These are phyloP conservation scores for Umbilicus rupestris DNA, from an alignment of 164 flowering plant species.

Conservation along the genomic window DNA sequence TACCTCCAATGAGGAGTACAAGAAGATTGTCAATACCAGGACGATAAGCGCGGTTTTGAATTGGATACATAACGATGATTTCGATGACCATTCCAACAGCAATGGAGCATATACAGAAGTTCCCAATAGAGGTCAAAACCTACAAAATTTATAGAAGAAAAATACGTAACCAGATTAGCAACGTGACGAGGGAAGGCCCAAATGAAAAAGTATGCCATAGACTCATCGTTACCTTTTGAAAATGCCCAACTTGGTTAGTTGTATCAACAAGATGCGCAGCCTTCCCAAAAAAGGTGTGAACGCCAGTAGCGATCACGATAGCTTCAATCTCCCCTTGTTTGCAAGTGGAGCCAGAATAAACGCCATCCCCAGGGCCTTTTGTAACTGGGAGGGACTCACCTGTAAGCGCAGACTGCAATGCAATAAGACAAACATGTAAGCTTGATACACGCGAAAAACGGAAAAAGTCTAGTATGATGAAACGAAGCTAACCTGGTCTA, in stretches of 20 bases:
- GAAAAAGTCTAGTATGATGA: not conserved
- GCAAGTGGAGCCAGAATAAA: constrained; percentile 82
- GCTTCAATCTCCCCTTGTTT: constrained; percentile 86
- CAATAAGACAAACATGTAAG: constrained; percentile 4
- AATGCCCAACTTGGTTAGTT: constrained; percentile 83
- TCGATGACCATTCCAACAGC: constrained; percentile 76
- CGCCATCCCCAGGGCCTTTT: constrained; percentile 70
- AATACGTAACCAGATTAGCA: not conserved
- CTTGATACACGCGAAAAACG: not conserved
- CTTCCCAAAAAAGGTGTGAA: constrained; percentile 91
- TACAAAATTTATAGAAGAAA: constrained; percentile 14
- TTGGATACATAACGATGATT: constrained; percentile 67
- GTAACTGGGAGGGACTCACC: constrained; percentile 89
- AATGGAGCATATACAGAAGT: constrained; percentile 82
- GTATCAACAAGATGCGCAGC: constrained; percentile 84
- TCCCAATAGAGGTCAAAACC: constrained; percentile 87
- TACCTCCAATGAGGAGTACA: constrained; percentile 82
- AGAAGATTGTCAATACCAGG: constrained; percentile 78
- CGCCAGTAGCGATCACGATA: constrained; percentile 78
- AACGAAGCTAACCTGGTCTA: constrained; percentile 51
- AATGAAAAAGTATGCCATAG: not conserved
- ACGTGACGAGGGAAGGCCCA: not conserved
- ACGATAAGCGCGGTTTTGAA: constrained; percentile 58
- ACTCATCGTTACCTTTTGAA: constrained; percentile 48
- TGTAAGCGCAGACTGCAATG: constrained; percentile 68